phyloP scores from a whole-genome alignment of 495 filamentous ascomycete species.

The Podospora conica region DNA sequence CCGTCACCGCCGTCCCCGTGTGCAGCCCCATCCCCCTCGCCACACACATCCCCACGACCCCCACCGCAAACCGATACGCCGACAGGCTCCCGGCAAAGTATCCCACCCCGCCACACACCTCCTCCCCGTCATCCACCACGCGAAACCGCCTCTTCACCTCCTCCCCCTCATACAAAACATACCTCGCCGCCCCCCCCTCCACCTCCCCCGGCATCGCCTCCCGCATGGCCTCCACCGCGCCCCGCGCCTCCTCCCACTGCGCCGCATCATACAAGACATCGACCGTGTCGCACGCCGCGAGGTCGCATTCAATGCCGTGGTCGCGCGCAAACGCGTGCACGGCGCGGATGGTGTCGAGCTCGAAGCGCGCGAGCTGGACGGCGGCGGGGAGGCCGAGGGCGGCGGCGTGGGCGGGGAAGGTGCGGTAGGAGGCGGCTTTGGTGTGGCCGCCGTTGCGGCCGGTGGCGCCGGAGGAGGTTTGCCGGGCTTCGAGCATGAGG shows the following conservation, averaged over 20 bases:
- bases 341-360: conserved; percentile 51
- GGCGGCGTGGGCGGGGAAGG: conserved; percentile 41
- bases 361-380: conserved; percentile 48
- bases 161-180: conserved; percentile 38
- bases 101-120: conserved; percentile 46
- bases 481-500: conserved; percentile 55
- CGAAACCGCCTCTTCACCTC: conserved; percentile 45
- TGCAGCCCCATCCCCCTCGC: conserved; percentile 53
- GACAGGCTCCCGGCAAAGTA: conserved; percentile 59
- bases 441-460: conserved; percentile 63
- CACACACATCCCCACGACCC: conserved; percentile 51
- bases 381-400: conserved; percentile 40
- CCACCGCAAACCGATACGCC: conserved; percentile 58
- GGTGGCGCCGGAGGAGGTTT: conserved; percentile 53
- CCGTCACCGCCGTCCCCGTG: conserved; percentile 48
- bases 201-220: conserved; percentile 37
- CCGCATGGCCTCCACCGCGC: conserved; percentile 41
- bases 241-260: conserved; percentile 38
- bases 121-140: conserved; percentile 28
- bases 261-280: conserved; percentile 51
- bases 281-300: conserved; percentile 45
- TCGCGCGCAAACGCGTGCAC: conserved; percentile 48
- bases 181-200: conserved; percentile 39
- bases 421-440: conserved; percentile 55
- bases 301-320: conserved; percentile 48